These are phyloP conservation scores for Penicillium malachiteum DNA, from an alignment of 495 filamentous ascomycete species.

Conservation along the genomic window DNA sequence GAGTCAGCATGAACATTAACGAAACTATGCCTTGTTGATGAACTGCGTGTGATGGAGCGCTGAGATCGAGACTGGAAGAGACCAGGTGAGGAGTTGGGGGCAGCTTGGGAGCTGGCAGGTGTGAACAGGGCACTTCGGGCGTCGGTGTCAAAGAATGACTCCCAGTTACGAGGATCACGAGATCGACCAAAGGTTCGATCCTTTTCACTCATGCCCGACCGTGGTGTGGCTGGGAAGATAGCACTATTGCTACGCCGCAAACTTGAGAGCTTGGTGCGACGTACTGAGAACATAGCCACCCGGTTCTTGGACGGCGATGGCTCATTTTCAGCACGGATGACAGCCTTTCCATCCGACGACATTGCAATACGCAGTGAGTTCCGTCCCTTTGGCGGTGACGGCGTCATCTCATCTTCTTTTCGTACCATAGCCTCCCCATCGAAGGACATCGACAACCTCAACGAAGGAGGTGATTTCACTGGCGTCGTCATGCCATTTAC, in stretches of 20 bases:
- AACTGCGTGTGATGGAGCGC: constrained; percentile 40
- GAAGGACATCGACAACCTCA: constrained; percentile 66
- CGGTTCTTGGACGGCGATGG: constrained; percentile 52
- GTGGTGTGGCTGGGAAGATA: constrained; percentile 41
- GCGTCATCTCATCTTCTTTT: constrained; percentile 58
- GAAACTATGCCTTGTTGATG: constrained; percentile 54
- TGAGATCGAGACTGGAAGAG: constrained; percentile 66
- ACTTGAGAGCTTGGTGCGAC: constrained; percentile 50
- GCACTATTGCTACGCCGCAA: constrained; percentile 65
- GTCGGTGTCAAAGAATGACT: constrained; percentile 74
- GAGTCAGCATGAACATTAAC: constrained; percentile 45
- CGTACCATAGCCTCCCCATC: constrained; percentile 83
- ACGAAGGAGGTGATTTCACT: constrained; percentile 44
- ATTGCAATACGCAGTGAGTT: constrained; percentile 46
- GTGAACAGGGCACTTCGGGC: constrained; percentile 68
- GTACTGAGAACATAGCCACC: constrained; percentile 52
- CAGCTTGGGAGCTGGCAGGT: constrained; percentile 68
- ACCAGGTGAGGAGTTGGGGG: constrained; percentile 69
- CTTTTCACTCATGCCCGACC: constrained; percentile 29
- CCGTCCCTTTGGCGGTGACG: constrained; percentile 67
- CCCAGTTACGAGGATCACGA: constrained; percentile 80
- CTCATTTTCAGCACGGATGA: constrained; percentile 46
- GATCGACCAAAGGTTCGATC: constrained; percentile 63
- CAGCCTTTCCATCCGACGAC: constrained; percentile 52
- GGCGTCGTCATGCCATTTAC: constrained; percentile 19